A percentile compares a stretch with the other conserved stretches of the same genome.
These are phyloP conservation scores for Tylopilus orsonianus DNA, from an alignment of 1,284 basidiomycete genomes.

Conservation along the genomic window DNA sequence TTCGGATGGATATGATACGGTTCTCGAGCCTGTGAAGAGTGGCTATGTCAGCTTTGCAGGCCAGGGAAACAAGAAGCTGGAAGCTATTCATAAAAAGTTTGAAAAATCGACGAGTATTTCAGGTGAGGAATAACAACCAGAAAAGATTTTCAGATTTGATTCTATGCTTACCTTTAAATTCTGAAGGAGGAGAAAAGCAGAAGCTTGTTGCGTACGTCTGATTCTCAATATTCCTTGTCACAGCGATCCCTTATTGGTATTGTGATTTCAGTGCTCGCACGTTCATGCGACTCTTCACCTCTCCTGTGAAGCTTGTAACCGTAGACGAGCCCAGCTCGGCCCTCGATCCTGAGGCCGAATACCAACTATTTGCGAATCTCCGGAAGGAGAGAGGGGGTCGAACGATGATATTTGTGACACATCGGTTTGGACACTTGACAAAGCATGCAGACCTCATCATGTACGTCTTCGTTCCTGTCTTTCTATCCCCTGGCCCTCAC, in stretches of 20 bases:
- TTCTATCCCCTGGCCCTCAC: neutral
- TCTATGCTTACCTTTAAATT: neutral
- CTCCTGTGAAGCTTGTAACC: constrained; percentile 43
- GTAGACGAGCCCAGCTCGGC: constrained; percentile 57
- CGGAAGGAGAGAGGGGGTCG: constrained; percentile 50
- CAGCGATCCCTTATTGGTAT: neutral
- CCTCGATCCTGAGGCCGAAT: constrained; percentile 51
- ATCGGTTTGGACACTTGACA: constrained; percentile 67
- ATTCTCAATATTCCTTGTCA: neutral
- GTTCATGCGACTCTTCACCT: constrained; percentile 47
- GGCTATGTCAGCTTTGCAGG: constrained; percentile 31
- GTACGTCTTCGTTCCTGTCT: constrained; percentile 34
- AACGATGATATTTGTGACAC: constrained; percentile 69
- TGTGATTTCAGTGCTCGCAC: constrained; percentile 32
- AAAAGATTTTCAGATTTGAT: neutral
- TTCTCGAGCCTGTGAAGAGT: constrained; percentile 35
- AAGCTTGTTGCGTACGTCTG: constrained; percentile 39
- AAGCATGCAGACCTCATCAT: constrained; percentile 61
- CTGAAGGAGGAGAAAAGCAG: constrained; percentile 41
- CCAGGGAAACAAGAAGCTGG: constrained; percentile 35
- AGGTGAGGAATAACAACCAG: constrained; percentile 11
- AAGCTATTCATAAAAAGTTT: constrained; percentile 34
- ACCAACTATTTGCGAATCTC: constrained; percentile 51
- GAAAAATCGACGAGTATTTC: constrained; percentile 39
- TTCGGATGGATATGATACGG: constrained; percentile 20